Percentiles rank a stretch among this genome's conserved stretches.
phyloP scores from a whole-genome alignment of 371 early-diverging fungal genomes.

The Basidiobolus meristosporus region DNA sequence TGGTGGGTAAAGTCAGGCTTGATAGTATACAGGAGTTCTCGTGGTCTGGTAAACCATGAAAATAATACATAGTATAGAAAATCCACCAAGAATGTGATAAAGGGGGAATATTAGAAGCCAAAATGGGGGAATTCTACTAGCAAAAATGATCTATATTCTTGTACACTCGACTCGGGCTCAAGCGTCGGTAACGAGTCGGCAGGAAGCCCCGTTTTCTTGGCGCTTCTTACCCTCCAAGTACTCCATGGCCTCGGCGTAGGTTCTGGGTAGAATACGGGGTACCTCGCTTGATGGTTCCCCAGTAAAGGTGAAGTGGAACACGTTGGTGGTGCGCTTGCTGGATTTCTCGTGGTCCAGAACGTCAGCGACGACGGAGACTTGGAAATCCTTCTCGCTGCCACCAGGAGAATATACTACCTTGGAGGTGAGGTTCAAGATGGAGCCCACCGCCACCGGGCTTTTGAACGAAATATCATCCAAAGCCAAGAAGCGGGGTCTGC shows the following conservation, averaged over 20 bases:
- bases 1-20: no score
- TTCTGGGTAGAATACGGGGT: conserved; percentile 36
- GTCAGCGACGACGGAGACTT: conserved; percentile 67
- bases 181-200: no score
- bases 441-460: conserved; percentile 81
- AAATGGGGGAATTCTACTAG: no score
- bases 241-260: conserved; percentile 57
- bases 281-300: conserved; percentile 77
- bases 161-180: no score
- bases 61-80: no score
- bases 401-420: conserved; percentile 49
- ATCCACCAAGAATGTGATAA: no score
- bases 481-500: conserved; percentile 33
- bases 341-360: conserved; percentile 44
- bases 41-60: no score
- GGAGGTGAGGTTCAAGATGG: conserved; percentile 45
- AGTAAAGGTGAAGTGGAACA: conserved; percentile 67
- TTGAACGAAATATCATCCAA: conserved; percentile 78
- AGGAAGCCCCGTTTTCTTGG: conserved; percentile 3
- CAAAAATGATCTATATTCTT: no score
- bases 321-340: conserved; percentile 45
- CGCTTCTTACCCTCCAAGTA: conserved; percentile 53
- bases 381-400: conserved; percentile 29
- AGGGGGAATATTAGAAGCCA: no score
- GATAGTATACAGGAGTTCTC: no score